Conservation (phyloP, 164 flowering plant species). For the Aristolochia fimbriata region DNA sequence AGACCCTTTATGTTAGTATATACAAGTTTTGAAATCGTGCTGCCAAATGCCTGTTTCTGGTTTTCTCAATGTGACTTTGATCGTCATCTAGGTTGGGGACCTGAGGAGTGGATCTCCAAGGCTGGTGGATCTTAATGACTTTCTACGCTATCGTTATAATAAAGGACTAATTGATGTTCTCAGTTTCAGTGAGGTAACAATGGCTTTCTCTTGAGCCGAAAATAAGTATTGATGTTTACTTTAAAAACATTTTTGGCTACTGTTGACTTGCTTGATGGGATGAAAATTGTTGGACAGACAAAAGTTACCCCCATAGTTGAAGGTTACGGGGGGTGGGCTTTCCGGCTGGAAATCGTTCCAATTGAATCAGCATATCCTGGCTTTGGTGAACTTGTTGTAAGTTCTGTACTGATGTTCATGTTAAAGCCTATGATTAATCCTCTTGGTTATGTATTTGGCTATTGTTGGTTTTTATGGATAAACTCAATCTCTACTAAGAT, state of each 20-base stretch:
- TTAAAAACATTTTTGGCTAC: slow-evolving; percentile 2
- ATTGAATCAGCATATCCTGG: slow-evolving; percentile 99
- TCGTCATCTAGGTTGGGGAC: slow-evolving; percentile 60
- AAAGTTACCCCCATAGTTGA: slow-evolving; percentile 95
- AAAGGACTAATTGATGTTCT: slow-evolving; percentile 80
- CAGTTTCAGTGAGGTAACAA: slow-evolving; percentile 88
- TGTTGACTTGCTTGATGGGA: slow-evolving; percentile 3
- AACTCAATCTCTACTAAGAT: neutral
- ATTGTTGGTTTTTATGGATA: neutral
- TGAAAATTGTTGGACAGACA: slow-evolving; percentile 43
- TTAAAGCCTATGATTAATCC: neutral
- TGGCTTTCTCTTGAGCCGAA: neutral
- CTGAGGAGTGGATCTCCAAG: slow-evolving; percentile 89
- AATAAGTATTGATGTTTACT: neutral
- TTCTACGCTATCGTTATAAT: slow-evolving; percentile 62
- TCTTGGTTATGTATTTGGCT: neutral
- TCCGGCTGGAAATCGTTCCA: slow-evolving; percentile 92
- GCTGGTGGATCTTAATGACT: slow-evolving; percentile 78
- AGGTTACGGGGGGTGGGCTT: slow-evolving; percentile 99
- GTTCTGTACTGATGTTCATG: slow-evolving; percentile 16
- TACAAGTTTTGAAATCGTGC: no score
- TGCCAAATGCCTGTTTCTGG: no score
- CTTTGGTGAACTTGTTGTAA: slow-evolving; percentile 95
- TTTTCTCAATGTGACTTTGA: no score
- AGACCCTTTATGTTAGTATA: no score